A percentile compares a stretch with the other conserved stretches of the same genome.
These are phyloP conservation scores for Diplodia seriata DNA, from an alignment of 2,329 filamentous ascomycete genomes.

Conservation along the genomic window DNA sequence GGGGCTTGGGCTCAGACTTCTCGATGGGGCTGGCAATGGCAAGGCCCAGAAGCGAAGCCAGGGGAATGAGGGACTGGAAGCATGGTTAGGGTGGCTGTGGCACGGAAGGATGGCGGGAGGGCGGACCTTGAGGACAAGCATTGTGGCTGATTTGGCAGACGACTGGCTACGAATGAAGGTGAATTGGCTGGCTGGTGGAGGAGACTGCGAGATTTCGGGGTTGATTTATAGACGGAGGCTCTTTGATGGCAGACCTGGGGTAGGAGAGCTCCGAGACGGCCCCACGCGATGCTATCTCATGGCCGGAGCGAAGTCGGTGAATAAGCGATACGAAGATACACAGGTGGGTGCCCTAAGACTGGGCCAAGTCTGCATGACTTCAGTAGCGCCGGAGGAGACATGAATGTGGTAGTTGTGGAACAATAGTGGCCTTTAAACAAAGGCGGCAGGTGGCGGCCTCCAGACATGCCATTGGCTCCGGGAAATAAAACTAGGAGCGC, in stretches of 20 bases:
- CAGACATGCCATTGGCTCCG: neutral
- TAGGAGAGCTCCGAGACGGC: constrained; percentile 21
- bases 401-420: constrained; percentile 8
- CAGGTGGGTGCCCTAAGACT: constrained; percentile 3
- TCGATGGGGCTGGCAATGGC: constrained; percentile 36
- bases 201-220: neutral
- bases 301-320: constrained; percentile 3
- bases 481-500: constrained; percentile 6
- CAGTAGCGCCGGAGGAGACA: constrained; percentile 24
- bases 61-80: constrained; percentile 28
- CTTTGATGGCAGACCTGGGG: constrained; percentile 10
- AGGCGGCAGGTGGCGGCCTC: constrained; percentile 11
- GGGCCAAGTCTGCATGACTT: constrained; percentile 29
- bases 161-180: neutral
- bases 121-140: constrained; percentile 25
- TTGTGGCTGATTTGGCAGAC: neutral
- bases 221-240: constrained; percentile 1
- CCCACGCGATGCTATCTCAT: constrained; percentile 12
- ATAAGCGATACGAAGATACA: constrained; percentile 24
- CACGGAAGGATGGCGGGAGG: constrained; percentile 6
- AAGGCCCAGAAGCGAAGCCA: constrained; percentile 34
- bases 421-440: neutral
- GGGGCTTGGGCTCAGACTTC: constrained; percentile 3
- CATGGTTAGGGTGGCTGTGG: constrained; percentile 19
- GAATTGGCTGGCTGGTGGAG: neutral